Evolutionary conservation across 208 protist species (phyloP).

Genomic region (Vickermania spadyakhi): DNA sequence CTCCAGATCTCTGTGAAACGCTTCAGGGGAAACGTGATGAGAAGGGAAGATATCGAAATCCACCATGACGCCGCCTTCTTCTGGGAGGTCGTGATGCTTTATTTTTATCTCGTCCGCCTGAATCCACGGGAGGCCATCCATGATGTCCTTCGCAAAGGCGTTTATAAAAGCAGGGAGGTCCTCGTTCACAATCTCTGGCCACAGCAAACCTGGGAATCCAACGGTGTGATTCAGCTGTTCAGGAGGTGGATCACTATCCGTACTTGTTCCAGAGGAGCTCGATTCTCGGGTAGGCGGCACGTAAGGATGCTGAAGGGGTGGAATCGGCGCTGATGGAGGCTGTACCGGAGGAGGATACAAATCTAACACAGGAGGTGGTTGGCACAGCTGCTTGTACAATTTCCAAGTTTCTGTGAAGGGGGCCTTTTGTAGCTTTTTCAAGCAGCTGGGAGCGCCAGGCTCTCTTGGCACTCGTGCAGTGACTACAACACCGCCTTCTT

Average conservation of each 20-base stretch:
- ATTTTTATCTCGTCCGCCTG: not conserved
- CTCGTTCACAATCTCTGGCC: not conserved
- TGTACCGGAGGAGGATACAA: not conserved
- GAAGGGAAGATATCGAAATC: constrained; percentile 1
- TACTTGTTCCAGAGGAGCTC: not conserved
- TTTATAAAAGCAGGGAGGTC: not conserved
- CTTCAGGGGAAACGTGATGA: not conserved
- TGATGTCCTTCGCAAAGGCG: not conserved
- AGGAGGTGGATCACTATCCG: not conserved
- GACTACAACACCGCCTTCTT: not conserved
- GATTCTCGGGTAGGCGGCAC: not conserved
- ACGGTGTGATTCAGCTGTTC: not conserved
- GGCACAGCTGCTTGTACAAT: not conserved
- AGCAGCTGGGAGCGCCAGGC: not conserved
- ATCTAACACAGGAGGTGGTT: not conserved
- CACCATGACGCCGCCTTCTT: not conserved
- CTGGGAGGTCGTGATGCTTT: not conserved
- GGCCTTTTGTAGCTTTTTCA: not conserved
- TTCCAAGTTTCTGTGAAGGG: constrained; percentile 1
- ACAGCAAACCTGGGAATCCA: not conserved
- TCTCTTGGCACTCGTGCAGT: not conserved
- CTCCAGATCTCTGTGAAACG: not conserved
- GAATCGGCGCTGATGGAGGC: not conserved
- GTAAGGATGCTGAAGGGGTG: not conserved
- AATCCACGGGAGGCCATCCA: not conserved